A percentile compares a stretch with the other conserved stretches of the same genome.
phyloP scores from a whole-genome alignment of 192 early-diverging fungal genomes.

The Phlyctochytrium arcticum region DNA sequence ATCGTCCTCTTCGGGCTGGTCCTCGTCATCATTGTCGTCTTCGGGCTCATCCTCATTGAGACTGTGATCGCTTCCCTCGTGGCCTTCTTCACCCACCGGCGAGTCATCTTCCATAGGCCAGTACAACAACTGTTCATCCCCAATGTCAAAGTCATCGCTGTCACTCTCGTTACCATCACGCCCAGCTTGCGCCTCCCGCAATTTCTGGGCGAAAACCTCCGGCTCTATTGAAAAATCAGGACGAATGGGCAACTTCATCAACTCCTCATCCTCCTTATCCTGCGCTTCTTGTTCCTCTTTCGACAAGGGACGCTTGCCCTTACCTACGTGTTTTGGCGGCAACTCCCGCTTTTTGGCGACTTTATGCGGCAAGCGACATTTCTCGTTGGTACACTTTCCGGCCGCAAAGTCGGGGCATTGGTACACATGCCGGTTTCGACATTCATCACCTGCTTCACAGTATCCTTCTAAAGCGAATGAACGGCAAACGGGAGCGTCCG shows the following conservation, averaged over 20 bases:
- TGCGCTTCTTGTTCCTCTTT: background rate
- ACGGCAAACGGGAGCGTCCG: conserved; percentile 17
- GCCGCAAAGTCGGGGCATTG: conserved; percentile 29
- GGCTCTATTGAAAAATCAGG: conserved; percentile 10
- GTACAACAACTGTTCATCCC: background rate
- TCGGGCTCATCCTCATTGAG: background rate
- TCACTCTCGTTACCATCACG: background rate
- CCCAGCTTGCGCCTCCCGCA: background rate
- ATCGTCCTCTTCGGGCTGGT: background rate
- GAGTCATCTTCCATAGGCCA: conserved; percentile 1
- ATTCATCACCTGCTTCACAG: conserved; percentile 19
- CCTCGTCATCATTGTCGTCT: conserved; percentile 12
- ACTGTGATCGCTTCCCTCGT: too few relatives aligned
- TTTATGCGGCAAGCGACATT: conserved; percentile 24
- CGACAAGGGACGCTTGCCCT: background rate
- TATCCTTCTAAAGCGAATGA: conserved; percentile 23
- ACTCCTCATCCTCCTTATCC: conserved; percentile 16
- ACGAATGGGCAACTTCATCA: conserved; percentile 22
- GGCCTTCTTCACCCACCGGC: background rate
- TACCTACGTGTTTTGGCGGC: background rate
- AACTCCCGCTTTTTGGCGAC: background rate
- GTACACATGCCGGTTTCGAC: conserved; percentile 16
- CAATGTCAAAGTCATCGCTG: background rate
- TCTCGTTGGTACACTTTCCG: conserved; percentile 14
- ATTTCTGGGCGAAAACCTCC: too few relatives aligned